phyloP scores from a whole-genome alignment of 2,329 filamentous ascomycete species.

The Acrocalymma vagum region DNA sequence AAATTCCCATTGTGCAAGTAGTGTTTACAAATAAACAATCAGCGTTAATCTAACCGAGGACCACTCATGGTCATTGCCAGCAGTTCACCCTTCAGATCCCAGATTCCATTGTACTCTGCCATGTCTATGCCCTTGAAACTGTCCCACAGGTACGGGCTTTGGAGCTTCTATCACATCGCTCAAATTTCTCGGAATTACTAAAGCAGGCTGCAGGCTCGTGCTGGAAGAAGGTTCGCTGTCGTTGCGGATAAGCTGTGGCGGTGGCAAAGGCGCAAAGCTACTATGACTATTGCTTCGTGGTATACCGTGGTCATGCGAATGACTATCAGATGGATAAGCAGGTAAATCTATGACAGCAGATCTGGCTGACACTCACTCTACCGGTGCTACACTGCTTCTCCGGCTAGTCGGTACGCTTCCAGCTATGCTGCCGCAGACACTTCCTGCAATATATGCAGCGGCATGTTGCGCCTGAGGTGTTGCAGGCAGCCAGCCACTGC shows the following conservation, averaged over 20 bases:
- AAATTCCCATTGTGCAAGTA: too few relatives aligned
- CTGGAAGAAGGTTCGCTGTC: constrained; percentile 31
- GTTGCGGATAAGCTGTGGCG: constrained; percentile 19
- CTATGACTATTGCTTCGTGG: not conserved
- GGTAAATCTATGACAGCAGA: not conserved
- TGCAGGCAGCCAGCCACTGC: constrained; percentile 44
- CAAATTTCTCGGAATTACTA: constrained; percentile 26
- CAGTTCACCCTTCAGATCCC: constrained; percentile 43
- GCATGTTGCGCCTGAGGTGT: constrained; percentile 44
- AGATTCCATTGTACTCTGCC: constrained; percentile 45
- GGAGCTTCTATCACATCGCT: constrained; percentile 41
- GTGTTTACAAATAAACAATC: too few relatives aligned
- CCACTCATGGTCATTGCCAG: too few relatives aligned
- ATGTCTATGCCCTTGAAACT: constrained; percentile 19
- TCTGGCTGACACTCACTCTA: constrained; percentile 26
- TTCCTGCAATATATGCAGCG: constrained; percentile 27
- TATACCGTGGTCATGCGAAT: constrained; percentile 11
- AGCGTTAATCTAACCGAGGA: too few relatives aligned
- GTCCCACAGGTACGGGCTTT: constrained; percentile 31
- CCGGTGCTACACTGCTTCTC: constrained; percentile 34
- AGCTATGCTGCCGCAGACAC: constrained; percentile 19
- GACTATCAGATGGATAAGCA: constrained; percentile 5
- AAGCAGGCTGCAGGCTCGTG: constrained; percentile 15
- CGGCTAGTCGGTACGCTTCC: constrained; percentile 29
- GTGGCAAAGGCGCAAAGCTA: constrained; percentile 4